A percentile compares a stretch with the other conserved stretches of the same genome.
Evolutionary conservation across 805 yeast species (phyloP).

Genomic region (Saturnispora sekii): DNA sequence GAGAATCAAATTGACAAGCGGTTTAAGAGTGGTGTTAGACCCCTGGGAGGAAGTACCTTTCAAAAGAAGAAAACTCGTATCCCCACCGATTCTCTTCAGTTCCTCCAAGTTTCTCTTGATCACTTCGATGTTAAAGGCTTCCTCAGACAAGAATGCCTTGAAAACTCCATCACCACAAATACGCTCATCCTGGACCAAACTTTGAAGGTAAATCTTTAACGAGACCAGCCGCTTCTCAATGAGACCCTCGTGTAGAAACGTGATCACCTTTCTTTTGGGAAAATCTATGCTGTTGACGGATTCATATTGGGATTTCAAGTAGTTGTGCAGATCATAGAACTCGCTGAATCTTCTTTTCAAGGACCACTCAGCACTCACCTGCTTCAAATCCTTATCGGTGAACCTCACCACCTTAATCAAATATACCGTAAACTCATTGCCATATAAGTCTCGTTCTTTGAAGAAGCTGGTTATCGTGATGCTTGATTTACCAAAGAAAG

Average conservation of each 20-base stretch:
- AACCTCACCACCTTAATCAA: conserved; percentile 64
- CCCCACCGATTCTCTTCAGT: conserved; percentile 37
- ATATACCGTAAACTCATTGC: conserved; percentile 58
- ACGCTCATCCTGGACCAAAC: conserved; percentile 48
- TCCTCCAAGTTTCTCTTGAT: conserved; percentile 21
- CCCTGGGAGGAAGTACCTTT: background rate
- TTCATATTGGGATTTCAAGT: conserved; percentile 45
- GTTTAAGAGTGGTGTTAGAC: conserved; percentile 52
- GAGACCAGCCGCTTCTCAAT: conserved; percentile 54
- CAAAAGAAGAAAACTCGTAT: conserved; percentile 9
- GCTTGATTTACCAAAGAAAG: conserved; percentile 57
- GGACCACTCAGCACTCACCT: conserved; percentile 69
- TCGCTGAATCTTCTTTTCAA: conserved; percentile 87
- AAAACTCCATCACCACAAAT: conserved; percentile 69
- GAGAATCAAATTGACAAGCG: conserved; percentile 69
- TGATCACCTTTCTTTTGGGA: conserved; percentile 56
- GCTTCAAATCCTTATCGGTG: conserved; percentile 21
- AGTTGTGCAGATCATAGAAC: conserved; percentile 61
- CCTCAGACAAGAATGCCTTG: conserved; percentile 70
- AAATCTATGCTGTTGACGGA: conserved; percentile 39
- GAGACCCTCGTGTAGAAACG: conserved; percentile 54
- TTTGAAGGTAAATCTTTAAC: conserved; percentile 53
- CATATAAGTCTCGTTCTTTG: conserved; percentile 41
- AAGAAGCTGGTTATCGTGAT: conserved; percentile 46
- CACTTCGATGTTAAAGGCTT: conserved; percentile 33